Base-by-base conservation (phyloP, 2,329 filamentous ascomycete species). In the Penicillium digitatum region DNA sequence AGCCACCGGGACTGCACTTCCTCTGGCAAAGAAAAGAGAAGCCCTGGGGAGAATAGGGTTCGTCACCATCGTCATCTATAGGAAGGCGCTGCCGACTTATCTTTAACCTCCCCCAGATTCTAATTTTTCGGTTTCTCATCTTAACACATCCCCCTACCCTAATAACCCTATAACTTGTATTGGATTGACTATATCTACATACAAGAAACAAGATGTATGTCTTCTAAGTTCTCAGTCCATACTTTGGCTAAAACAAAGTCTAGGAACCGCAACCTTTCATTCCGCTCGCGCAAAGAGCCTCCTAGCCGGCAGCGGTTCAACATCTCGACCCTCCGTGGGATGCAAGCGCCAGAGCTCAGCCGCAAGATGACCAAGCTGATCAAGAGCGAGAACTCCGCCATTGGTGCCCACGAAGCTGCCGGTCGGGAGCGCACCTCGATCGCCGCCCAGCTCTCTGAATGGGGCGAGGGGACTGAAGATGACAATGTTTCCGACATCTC, bases 381-480 rank as follows among this genome's bases (percentile, higher is more conserved):
- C 80, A 99, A 99, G 79, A 89, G 88, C 47, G 88, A 95, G 75
- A 97, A 96, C 79, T 86, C 88, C 69, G 86, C 92, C 34, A 91
- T 97, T 66, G 81, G 82, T 47, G 88, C 89, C 46, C 88, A 96
- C 76, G 90, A 96, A 77, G 78, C 84, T 7, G 94, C 93, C 7
- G 90, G 87, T 46, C 88, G 87, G 56, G 93, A 96, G 78, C 89
- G 91, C 54, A 77, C 90, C 57, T 84, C 85, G 47, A 91, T 97
- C 67, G 94, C 92, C 16, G 85, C 86, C 11, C 93, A 97, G 78
- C 84, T 99, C 42, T 95, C 90, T 8, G 92, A 97, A 64, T 99
- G 94, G 94, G 94, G 94, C 55, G 92, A 97, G 76, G 84, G 89
- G 57, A 96, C 92, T 2, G 83, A 85, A 50, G 94, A 99, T 68